Base-by-base conservation (phyloP, 768 basidiomycete species). In the Lactarius tabidus region DNA sequence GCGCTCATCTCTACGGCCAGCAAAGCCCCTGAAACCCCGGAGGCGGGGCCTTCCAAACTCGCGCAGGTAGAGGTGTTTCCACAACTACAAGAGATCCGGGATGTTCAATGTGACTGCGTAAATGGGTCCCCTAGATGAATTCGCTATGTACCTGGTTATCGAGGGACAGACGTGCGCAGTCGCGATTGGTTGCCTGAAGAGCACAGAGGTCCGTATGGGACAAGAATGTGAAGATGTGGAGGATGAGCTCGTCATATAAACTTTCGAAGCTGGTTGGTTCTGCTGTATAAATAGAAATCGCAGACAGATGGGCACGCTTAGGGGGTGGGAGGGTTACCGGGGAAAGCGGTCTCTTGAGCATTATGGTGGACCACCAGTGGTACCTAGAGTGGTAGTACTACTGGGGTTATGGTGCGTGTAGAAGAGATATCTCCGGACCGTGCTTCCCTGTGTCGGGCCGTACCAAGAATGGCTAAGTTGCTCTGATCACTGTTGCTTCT, bases 241-340 rank as follows among this genome's bases (percentile, higher is more conserved):
- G 78, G 54, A 91, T 77, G 54, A 93, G 82, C 75, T 93, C 90
- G 70, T 93, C 91, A 72, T 85, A 92, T 51, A 92, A 75, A 5
- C 75, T 78, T 66, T 87, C 82, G 70, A 89, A 84, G 60, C 31
- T 14, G 35, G 6, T 14, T 9, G 29, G 26, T 39, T 18, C 78
- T 80, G 36, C 76, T 66, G 57, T 31, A 23, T 10, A 29, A 23
- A 31, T 23, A 5, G n/a, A 35, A 29, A 52, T 23, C 26, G 57
- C 20, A 3, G 45, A 38, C 39, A 63, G 26, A 23, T 67, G 65
- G 7, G 43, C 69, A 29, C 87, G 85, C 74, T 89, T 91, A 55
- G 85, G 68, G 17, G 81, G 79, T 18, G 85, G 86, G n/a, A 87
- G 73, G 3, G 76, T 71, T 1, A 76, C 76, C 12, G 74, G 72